A percentile compares a stretch with the other conserved stretches of the same genome.
Evolutionary conservation across 495 filamentous ascomycete species (phyloP).

Genomic region (Neurospora discreta): DNA sequence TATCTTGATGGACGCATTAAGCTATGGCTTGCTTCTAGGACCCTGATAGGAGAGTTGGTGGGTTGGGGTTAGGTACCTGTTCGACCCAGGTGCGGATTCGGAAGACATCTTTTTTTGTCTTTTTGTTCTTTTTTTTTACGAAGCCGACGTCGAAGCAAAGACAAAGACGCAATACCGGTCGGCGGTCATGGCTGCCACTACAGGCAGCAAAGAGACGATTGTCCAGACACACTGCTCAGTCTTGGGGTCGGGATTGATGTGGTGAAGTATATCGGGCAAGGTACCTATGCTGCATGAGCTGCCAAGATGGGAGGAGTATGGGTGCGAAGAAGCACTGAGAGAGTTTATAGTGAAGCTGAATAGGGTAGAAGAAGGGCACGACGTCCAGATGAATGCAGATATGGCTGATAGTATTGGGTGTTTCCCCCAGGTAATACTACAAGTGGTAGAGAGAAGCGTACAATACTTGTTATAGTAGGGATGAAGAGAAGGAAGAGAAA

Average conservation of each 20-base stretch:
- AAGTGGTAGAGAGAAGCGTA: neutral
- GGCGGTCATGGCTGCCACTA: neutral
- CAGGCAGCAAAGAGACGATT: neutral
- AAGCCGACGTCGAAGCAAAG: neutral
- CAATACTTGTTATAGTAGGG: neutral
- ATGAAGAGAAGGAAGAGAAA: neutral
- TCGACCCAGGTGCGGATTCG: neutral
- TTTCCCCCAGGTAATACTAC: neutral
- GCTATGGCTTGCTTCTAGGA: neutral
- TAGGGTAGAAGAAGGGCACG: neutral
- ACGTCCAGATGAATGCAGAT: neutral
- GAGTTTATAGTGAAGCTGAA: neutral
- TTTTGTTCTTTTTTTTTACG: neutral
- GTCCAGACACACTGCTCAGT: neutral
- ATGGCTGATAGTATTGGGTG: neutral
- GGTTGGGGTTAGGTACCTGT: neutral
- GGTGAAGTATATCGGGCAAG: neutral
- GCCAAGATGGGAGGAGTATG: neutral
- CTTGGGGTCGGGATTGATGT: neutral
- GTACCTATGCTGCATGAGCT: neutral
- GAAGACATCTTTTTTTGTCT: neutral
- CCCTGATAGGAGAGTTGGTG: neutral
- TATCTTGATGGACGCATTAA: neutral
- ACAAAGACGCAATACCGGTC: neutral
- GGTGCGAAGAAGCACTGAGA: neutral